Percentiles rank a stretch among this genome's conserved stretches.
phyloP scores from a whole-genome alignment of 2,329 filamentous ascomycete genomes.

The Calonectria leucothoes region DNA sequence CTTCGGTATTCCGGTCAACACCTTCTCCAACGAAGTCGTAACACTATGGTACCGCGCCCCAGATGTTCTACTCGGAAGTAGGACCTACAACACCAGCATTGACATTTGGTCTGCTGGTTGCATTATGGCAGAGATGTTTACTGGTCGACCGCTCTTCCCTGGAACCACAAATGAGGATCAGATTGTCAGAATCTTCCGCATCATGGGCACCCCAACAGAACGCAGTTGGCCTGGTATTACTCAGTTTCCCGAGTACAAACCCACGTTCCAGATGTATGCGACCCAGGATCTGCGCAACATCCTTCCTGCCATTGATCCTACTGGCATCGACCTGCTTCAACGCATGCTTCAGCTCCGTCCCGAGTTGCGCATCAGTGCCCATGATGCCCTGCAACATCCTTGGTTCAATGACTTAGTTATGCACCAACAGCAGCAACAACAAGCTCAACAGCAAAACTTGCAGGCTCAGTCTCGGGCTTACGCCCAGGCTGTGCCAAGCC shows the following conservation, averaged over 20 bases:
- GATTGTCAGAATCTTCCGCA: conserved; percentile 94
- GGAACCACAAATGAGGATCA: conserved; percentile 99
- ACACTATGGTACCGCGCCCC: conserved; percentile 98
- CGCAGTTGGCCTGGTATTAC: conserved; percentile 95
- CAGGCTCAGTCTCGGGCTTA: conserved; percentile 57
- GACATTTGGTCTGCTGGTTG: conserved; percentile 99
- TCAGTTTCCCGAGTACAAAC: conserved; percentile 97
- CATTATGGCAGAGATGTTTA: conserved; percentile 99
- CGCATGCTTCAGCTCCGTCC: conserved; percentile 94
- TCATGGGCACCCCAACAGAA: conserved; percentile 98
- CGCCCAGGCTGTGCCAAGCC: conserved; percentile 52
- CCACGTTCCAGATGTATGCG: conserved; percentile 92
- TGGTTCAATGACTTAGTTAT: conserved; percentile 87
- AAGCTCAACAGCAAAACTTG: conserved; percentile 49
- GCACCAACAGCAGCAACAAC: conserved; percentile 62
- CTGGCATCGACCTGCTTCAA: conserved; percentile 87
- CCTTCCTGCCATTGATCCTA: conserved; percentile 87
- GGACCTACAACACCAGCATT: conserved; percentile 99
- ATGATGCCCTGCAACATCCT: conserved; percentile 86
- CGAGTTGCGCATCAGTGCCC: conserved; percentile 89
- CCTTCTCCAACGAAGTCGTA: conserved; percentile 97
- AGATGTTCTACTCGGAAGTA: conserved; percentile 91
- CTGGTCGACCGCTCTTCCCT: conserved; percentile 92
- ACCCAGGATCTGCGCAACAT: conserved; percentile 91
- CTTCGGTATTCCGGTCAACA: conserved; percentile 97